Evolutionary conservation across 768 basidiomycete species (phyloP).

Genomic region (Mycena maculata): DNA sequence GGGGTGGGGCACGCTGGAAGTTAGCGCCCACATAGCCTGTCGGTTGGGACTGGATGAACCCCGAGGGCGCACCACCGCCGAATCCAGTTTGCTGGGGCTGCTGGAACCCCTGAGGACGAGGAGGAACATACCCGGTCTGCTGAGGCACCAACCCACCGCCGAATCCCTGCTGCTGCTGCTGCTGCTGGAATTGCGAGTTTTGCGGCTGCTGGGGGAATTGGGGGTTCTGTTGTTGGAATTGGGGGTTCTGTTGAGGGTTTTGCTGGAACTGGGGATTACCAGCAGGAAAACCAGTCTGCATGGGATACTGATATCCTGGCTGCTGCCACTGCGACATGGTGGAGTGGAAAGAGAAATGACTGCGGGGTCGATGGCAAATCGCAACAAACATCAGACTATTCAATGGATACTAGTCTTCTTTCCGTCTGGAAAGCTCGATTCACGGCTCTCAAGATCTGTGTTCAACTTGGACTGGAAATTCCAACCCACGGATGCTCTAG

Average conservation of each 20-base stretch:
- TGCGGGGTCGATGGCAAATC: too few species aligned
- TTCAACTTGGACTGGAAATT: too few species aligned
- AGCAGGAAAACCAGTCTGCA: constrained; percentile 40
- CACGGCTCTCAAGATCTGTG: too few species aligned
- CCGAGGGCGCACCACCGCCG: constrained; percentile 47
- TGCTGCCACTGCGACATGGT: constrained; percentile 81
- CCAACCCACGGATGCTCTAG: too few species aligned
- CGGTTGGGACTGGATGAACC: constrained; percentile 62
- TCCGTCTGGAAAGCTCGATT: too few species aligned
- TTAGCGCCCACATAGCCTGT: constrained; percentile 61
- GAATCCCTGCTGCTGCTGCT: constrained; percentile 41
- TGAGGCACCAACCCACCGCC: constrained; percentile 61
- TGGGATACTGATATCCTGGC: constrained; percentile 45
- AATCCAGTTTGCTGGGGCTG: constrained; percentile 74
- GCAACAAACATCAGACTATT: too few species aligned
- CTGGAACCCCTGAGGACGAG: constrained; percentile 57
- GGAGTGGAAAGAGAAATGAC: constrained; percentile 39
- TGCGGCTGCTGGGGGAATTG: constrained; percentile 44
- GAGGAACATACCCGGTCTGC: constrained; percentile 67
- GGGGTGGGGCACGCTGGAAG: constrained; percentile 58
- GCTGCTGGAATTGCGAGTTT: constrained; percentile 43
- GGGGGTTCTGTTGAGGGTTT: constrained; percentile 45
- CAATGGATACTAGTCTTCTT: too few species aligned
- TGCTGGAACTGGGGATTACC: constrained; percentile 36
- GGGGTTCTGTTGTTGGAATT: constrained; percentile 41